Evolutionary conservation across 495 filamentous ascomycete species (phyloP).

Genomic region (Amniculicola lignicola): DNA sequence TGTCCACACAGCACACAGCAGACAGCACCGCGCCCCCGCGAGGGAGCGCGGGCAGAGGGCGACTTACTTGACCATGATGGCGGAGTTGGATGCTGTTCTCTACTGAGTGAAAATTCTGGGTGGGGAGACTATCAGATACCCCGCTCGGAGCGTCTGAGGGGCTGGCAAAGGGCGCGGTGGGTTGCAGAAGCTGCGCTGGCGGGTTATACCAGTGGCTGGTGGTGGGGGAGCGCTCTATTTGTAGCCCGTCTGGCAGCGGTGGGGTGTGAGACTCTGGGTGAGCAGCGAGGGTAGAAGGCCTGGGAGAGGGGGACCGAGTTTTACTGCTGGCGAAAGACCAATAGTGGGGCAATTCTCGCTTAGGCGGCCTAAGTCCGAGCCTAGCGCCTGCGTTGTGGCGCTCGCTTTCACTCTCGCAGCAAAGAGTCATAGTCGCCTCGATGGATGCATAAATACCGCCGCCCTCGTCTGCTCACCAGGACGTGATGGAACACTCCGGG

Average conservation of each 20-base stretch:
- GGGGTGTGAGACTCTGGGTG: conserved; percentile 1
- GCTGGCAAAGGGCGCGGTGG: conserved; percentile 5
- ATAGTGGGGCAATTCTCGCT: no score
- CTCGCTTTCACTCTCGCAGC: not conserved
- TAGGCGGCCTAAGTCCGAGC: not conserved
- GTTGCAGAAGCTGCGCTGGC: conserved; percentile 19
- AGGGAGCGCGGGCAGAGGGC: conserved; percentile 5
- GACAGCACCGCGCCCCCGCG: not conserved
- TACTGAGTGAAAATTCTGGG: conserved; percentile 28
- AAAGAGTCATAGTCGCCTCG: conserved; percentile 4
- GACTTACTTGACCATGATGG: conserved; percentile 99
- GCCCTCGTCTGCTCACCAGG: not conserved
- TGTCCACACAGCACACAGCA: no score
- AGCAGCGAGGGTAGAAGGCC: conserved; percentile 5
- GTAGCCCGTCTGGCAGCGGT: conserved; percentile 14
- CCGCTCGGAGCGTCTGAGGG: conserved; percentile 22
- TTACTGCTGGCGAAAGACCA: conserved; percentile 13
- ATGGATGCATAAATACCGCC: not conserved
- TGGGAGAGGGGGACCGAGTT: conserved; percentile 1
- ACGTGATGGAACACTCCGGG: not conserved
- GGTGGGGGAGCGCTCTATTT: conserved; percentile 14
- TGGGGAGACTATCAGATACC: conserved; percentile 26
- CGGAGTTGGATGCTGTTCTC: conserved; percentile 56
- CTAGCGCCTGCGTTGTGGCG: conserved; percentile 5
- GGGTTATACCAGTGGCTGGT: conserved; percentile 17